Conservation (phyloP, 192 early-diverging fungal species). For the Coemansia sp. region DNA sequence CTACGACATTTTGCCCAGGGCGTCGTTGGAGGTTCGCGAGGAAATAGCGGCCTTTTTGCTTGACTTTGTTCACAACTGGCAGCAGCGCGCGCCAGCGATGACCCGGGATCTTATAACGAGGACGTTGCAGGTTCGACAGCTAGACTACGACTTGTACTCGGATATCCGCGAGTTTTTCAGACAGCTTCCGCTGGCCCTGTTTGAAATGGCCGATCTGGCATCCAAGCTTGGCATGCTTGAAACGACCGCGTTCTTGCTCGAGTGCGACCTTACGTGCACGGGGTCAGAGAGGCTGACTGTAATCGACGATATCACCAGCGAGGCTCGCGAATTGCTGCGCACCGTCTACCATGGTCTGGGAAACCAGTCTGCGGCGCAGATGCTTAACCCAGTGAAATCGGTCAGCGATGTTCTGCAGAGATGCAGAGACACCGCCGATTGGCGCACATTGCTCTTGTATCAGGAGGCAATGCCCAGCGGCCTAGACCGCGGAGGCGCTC, state of each 20-base stretch:
- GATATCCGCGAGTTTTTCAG: constrained; percentile 44
- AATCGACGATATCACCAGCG: constrained; percentile 22
- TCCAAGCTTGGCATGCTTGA: constrained; percentile 32
- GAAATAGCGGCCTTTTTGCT: constrained; percentile 39
- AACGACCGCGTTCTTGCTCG: constrained; percentile 44
- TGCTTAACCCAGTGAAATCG: constrained; percentile 25
- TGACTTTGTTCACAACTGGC: constrained; percentile 51
- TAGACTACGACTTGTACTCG: constrained; percentile 22
- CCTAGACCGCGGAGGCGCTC: not conserved
- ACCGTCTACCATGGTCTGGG: constrained; percentile 34
- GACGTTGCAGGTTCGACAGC: constrained; percentile 28
- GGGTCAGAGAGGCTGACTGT: constrained; percentile 13
- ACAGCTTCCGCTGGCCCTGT: constrained; percentile 37
- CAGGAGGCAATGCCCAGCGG: constrained; percentile 31
- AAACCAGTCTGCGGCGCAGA: constrained; percentile 38
- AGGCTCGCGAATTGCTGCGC: constrained; percentile 32
- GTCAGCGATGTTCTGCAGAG: constrained; percentile 29
- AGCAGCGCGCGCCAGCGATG: constrained; percentile 26
- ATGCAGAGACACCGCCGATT: constrained; percentile 41
- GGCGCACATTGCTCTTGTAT: constrained; percentile 43
- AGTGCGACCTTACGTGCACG: constrained; percentile 44
- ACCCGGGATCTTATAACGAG: constrained; percentile 26
- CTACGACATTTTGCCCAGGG: constrained; percentile 20
- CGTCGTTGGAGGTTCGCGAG: constrained; percentile 7
- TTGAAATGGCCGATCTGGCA: constrained; percentile 47